Percentiles rank a stretch among this genome's conserved stretches.
Evolutionary conservation across 2,329 filamentous ascomycete genomes (phyloP).

Genomic region (Penicillium sp.): DNA sequence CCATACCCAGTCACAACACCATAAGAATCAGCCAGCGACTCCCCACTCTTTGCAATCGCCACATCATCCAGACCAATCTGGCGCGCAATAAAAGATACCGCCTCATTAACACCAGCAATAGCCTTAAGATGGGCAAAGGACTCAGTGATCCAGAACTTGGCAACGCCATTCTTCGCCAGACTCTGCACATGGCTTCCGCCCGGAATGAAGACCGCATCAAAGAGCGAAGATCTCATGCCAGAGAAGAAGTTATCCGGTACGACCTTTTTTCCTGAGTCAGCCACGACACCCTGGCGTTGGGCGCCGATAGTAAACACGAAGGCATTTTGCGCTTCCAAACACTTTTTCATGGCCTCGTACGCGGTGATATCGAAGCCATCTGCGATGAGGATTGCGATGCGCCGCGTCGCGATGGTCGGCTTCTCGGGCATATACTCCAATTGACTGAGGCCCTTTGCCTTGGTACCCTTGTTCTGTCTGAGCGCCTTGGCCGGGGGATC

Average conservation of each 20-base stretch:
- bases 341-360: conserved; percentile 68
- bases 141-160: conserved; percentile 76
- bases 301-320: conserved; percentile 74
- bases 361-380: conserved; percentile 73
- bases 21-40: conserved; percentile 34
- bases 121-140: conserved; percentile 81
- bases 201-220: conserved; percentile 78
- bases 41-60: conserved; percentile 24
- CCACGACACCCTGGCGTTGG: conserved; percentile 67
- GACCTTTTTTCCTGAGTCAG: conserved; percentile 63
- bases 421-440: conserved; percentile 66
- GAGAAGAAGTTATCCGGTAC: conserved; percentile 78
- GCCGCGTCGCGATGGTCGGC: conserved; percentile 71
- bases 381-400: conserved; percentile 75
- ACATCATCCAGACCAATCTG: conserved; percentile 36
- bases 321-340: conserved; percentile 65
- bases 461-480: conserved; percentile 69
- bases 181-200: conserved; percentile 68
- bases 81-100: conserved; percentile 34
- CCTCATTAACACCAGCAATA: conserved; percentile 69
- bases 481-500: conserved; percentile 58
- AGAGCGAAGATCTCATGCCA: conserved; percentile 76
- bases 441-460: conserved; percentile 65
- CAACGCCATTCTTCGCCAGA: conserved; percentile 71
- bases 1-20: conserved; percentile 40